These are phyloP conservation scores for Choiromyces venosus DNA, from an alignment of 495 filamentous ascomycete genomes.

Conservation along the genomic window DNA sequence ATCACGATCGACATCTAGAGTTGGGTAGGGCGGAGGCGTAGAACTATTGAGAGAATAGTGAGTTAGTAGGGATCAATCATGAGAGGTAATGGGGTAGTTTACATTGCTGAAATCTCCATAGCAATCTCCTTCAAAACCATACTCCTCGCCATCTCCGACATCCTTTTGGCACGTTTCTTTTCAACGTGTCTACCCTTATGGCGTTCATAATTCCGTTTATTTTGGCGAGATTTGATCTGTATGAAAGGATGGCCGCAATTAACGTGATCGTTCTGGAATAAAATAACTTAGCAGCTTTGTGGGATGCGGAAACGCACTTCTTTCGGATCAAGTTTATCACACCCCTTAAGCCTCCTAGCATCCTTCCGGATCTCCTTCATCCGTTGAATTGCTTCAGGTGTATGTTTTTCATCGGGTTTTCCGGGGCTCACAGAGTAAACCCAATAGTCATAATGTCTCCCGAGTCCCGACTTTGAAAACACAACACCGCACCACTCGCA, in stretches of 20 bases:
- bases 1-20: neutral
- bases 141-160: conserved; percentile 33
- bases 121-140: conserved; percentile 34
- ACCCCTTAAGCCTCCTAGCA: conserved; percentile 24
- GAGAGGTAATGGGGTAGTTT: neutral
- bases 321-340: conserved; percentile 35
- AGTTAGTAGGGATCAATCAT: neutral
- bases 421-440: conserved; percentile 27
- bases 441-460: conserved; percentile 34
- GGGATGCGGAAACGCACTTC: conserved; percentile 11
- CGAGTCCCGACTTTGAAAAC: conserved; percentile 31
- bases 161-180: conserved; percentile 30
- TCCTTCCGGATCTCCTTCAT: conserved; percentile 32
- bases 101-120: conserved; percentile 34
- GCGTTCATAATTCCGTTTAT: conserved; percentile 29
- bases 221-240: conserved; percentile 30
- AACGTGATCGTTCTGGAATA: neutral
- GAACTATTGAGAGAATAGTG: neutral
- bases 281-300: neutral
- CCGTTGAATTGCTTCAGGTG: conserved; percentile 18
- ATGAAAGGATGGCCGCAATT: neutral
- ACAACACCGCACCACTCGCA: conserved; percentile 33
- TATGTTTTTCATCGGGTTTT: conserved; percentile 29
- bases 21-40: neutral
- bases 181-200: conserved; percentile 34